phyloP scores from a whole-genome alignment of 1,139 yeast genomes.

The Scheffersomyces parashehatae region DNA sequence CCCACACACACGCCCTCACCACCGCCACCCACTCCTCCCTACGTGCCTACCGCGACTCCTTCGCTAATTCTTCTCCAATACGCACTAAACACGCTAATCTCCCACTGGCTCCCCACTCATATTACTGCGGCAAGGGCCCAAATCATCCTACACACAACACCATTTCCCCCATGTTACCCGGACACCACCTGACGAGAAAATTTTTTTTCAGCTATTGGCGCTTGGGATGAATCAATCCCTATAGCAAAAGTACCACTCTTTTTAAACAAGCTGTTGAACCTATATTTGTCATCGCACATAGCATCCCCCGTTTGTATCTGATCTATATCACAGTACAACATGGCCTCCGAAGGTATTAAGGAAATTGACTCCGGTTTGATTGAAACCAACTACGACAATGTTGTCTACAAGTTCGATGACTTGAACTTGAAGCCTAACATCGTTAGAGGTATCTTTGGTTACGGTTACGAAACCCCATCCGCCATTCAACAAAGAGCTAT shows the following conservation, averaged over 20 bases:
- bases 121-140: too few relatives aligned
- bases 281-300: background rate
- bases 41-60: too few relatives aligned
- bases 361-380: conserved; percentile 84
- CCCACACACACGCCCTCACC: too few relatives aligned
- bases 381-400: conserved; percentile 97
- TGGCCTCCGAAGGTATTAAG: conserved; percentile 63
- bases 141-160: too few relatives aligned
- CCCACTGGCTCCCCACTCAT: too few relatives aligned
- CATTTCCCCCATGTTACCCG: conserved; percentile 16
- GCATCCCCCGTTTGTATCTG: background rate
- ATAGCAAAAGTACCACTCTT: background rate
- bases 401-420: conserved; percentile 87
- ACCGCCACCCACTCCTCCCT: too few relatives aligned
- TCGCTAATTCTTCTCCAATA: too few relatives aligned
- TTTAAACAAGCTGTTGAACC: background rate
- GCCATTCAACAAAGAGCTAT: conserved; percentile 99
- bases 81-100: too few relatives aligned
- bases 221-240: conserved; percentile 1
- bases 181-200: conserved; percentile 11
- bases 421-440: conserved; percentile 77
- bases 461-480: conserved; percentile 97
- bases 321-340: conserved; percentile 10
- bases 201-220: conserved; percentile 10
- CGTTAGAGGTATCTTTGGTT: conserved; percentile 90